These are phyloP conservation scores for Turnera subulata DNA, from an alignment of 345 rosid species.

Conservation along the genomic window DNA sequence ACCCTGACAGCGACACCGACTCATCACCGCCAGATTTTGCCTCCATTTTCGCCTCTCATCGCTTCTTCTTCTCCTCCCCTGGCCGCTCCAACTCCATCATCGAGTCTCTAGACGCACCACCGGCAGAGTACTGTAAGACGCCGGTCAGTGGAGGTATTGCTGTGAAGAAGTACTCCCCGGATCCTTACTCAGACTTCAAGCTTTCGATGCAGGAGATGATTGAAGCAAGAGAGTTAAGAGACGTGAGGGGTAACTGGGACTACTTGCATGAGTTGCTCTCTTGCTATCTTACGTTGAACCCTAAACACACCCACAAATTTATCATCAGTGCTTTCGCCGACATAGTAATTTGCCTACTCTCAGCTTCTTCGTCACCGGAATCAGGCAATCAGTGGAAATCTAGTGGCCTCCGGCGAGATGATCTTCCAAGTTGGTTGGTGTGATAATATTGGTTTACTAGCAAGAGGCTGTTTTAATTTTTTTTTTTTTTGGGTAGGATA, in stretches of 20 bases:
- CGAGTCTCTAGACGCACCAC: slow-evolving; percentile 34
- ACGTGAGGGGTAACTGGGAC: slow-evolving; percentile 51
- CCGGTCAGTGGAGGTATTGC: slow-evolving; percentile 45
- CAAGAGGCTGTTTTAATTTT: too few relatives aligned
- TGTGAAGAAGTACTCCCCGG: slow-evolving; percentile 59
- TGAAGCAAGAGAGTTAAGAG: slow-evolving; percentile 53
- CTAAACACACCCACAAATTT: slow-evolving; percentile 59
- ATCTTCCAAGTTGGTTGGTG: slow-evolving; percentile 1
- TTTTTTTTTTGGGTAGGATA: too few relatives aligned
- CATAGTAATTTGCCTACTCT: slow-evolving; percentile 39
- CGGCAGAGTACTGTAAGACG: not conserved
- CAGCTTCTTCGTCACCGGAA: slow-evolving; percentile 18
- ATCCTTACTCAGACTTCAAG: slow-evolving; percentile 71
- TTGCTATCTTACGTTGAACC: slow-evolving; percentile 70
- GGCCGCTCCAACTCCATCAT: slow-evolving; percentile 85
- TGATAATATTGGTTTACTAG: not conserved
- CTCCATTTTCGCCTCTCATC: slow-evolving; percentile 72
- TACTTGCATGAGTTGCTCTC: slow-evolving; percentile 67
- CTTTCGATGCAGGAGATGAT: slow-evolving; percentile 87
- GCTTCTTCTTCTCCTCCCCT: slow-evolving; percentile 90
- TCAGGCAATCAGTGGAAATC: slow-evolving; percentile 12
- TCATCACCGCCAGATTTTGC: slow-evolving; percentile 51
- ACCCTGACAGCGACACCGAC: slow-evolving; percentile 18
- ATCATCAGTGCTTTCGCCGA: slow-evolving; percentile 80
- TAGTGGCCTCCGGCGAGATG: slow-evolving; percentile 7